These are phyloP conservation scores for Chrysoporthe austroafricana DNA, from an alignment of 2,329 filamentous ascomycete genomes.

Conservation along the genomic window DNA sequence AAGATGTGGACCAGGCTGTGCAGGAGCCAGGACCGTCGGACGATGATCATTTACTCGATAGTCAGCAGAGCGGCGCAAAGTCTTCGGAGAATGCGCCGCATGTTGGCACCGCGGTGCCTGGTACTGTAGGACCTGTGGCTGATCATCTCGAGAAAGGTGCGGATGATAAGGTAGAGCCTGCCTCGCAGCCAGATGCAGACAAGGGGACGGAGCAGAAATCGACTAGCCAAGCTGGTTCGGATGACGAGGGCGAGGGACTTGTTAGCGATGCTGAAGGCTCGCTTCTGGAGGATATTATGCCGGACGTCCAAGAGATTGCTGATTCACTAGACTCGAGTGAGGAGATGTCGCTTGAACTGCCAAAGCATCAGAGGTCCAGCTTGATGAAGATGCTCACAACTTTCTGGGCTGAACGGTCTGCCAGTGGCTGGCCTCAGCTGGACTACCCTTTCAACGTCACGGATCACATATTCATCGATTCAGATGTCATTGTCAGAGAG, in stretches of 20 bases:
- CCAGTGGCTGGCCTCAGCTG: slow-evolving; percentile 88
- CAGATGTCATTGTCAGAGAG: slow-evolving; percentile 94
- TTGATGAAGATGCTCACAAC: slow-evolving; percentile 95
- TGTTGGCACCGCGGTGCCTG: slow-evolving; percentile 28
- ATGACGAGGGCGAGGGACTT: slow-evolving; percentile 59
- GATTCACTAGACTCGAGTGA: slow-evolving; percentile 64
- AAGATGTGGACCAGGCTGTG: slow-evolving; percentile 90
- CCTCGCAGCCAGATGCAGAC: slow-evolving; percentile 44
- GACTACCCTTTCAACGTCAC: slow-evolving; percentile 88
- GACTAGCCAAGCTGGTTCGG: slow-evolving; percentile 64
- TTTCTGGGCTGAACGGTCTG: slow-evolving; percentile 97
- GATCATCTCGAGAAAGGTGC: slow-evolving; percentile 24
- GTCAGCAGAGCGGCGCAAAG: slow-evolving; percentile 40
- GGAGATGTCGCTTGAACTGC: slow-evolving; percentile 72
- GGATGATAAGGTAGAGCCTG: slow-evolving; percentile 27
- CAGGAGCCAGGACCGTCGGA: slow-evolving; percentile 73
- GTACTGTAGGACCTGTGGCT: slow-evolving; percentile 25
- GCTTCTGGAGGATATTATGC: slow-evolving; percentile 69
- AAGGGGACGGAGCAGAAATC: slow-evolving; percentile 51
- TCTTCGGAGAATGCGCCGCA: slow-evolving; percentile 36
- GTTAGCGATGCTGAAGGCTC: slow-evolving; percentile 75
- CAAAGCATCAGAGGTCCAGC: slow-evolving; percentile 90
- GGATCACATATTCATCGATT: slow-evolving; percentile 96
- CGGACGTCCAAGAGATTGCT: slow-evolving; percentile 65
- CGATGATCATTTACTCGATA: slow-evolving; percentile 56